Evolutionary conservation across 129 eudicot species (phyloP).

Genomic region (Tagetes patula): DNA sequence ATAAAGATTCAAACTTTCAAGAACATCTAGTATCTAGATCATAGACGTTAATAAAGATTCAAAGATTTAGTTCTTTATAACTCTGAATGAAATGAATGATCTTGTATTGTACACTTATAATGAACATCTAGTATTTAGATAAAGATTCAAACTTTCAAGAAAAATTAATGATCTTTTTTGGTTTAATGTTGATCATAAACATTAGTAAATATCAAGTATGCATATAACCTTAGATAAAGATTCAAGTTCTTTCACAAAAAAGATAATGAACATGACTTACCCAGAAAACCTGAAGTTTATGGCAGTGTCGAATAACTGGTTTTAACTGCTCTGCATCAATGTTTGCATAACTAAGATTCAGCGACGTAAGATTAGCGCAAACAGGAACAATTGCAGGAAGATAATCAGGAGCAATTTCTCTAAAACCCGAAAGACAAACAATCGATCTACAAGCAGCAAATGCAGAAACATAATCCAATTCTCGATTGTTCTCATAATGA

Average conservation of each 20-base stretch:
- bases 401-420: constrained; percentile 48
- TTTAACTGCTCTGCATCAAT: constrained; percentile 50
- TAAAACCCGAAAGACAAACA: constrained; percentile 61
- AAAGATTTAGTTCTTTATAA: no score
- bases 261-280: constrained; percentile 28
- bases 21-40: neutral
- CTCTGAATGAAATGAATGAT: no score
- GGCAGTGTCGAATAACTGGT: constrained; percentile 56
- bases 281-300: constrained; percentile 64
- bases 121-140: neutral
- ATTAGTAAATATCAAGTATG: neutral
- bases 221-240: neutral
- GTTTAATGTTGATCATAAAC: neutral
- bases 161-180: neutral
- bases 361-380: constrained; percentile 57
- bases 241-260: neutral
- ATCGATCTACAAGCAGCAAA: constrained; percentile 63
- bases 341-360: constrained; percentile 65
- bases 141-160: neutral
- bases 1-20: neutral
- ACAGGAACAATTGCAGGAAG: constrained; percentile 55
- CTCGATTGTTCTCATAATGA: constrained; percentile 33
- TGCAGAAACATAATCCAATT: constrained; percentile 48
- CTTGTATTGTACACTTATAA: neutral
- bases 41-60: neutral